Evolutionary conservation across 1,139 yeast species (phyloP), one percentile per base, ranked within the genome.

Genomic region (Suzukiozyma palmioleophila): DNA sequence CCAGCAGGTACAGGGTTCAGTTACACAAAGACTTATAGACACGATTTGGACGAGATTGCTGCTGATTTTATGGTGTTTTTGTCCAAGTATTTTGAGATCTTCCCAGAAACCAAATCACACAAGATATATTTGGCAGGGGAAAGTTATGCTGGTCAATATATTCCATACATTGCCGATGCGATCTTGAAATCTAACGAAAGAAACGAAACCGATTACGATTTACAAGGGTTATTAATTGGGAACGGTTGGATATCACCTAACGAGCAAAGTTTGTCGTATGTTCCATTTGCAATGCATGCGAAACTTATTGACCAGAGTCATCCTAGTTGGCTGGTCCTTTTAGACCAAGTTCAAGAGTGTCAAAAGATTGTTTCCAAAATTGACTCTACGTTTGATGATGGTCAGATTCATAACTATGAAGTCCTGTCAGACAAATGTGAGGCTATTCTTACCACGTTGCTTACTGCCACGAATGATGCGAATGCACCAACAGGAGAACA

Each of bases 221-320:
- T 90, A 41, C 69, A 75, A 45, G 92, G 90, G 0, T 56, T 87
- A n/a, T 50, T 89, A 48, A 84, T 92, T 43, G 97, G 97, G 9
- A 92, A 92, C 62, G 97, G 97, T 1, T 92, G 96, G 96, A 79
- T 92, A n/a, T 90, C 89, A 31, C 97, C 97, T 1, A 77, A 80
- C 46, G 75, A 77, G 39, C 98, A 92, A 61, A 82, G 94, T 41
- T 68, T 88, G 43, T 79, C 96, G 12, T 89, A 85, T 53, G 61
- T 87, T 29, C 96, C 95, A 1, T 90, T 74, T 59, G 73, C 86
- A 2, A 51, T 80, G 33, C 73, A 80, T 14, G 72, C 78, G 7
- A 84, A 81, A 0, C 50, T 92, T 8, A 62, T 92, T 8, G 55
- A 67, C 27, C 45, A 57, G 6, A 43, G 52, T 3, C 73, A 71